phyloP scores from a whole-genome alignment of 371 early-diverging fungal species.

The Syncephalastrum sp. region DNA sequence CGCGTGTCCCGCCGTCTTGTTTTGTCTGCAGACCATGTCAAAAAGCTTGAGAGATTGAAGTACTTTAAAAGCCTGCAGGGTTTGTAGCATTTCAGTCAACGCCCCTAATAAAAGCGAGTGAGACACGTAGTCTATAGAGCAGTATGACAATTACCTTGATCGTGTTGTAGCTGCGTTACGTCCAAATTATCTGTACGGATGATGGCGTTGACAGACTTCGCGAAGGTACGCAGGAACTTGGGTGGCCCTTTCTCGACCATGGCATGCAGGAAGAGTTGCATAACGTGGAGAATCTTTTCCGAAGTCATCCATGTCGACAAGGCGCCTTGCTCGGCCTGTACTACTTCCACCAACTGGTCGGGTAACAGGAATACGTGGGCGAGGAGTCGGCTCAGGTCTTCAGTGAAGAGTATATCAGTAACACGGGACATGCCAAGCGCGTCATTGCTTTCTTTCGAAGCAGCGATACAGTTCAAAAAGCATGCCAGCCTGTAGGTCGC shows the following conservation, averaged over 20 bases:
- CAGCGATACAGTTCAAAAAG: constrained; percentile 18
- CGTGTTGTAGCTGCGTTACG: constrained; percentile 24
- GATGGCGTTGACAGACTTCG: constrained; percentile 8
- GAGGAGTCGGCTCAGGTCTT: constrained; percentile 10
- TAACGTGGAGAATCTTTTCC: constrained; percentile 12
- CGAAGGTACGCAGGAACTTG: constrained; percentile 10
- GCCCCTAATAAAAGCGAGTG: constrained; percentile 5
- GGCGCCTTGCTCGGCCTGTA: constrained; percentile 24
- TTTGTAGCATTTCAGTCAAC: constrained; percentile 24
- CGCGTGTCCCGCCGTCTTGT: constrained; percentile 8
- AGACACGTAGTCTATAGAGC: not conserved
- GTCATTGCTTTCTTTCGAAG: not conserved
- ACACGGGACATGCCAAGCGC: not conserved
- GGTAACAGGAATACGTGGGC: constrained; percentile 29
- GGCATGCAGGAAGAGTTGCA: constrained; percentile 11
- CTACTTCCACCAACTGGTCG: constrained; percentile 21
- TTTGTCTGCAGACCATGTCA: constrained; percentile 22
- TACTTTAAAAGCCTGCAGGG: constrained; percentile 25
- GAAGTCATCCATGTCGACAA: constrained; percentile 15
- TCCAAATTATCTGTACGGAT: constrained; percentile 21
- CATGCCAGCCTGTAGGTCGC: constrained; percentile 16
- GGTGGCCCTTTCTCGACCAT: constrained; percentile 12
- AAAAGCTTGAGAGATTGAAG: constrained; percentile 26
- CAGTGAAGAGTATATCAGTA: constrained; percentile 11
- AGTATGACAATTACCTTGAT: constrained; percentile 26